Evolutionary conservation across 2,329 filamentous ascomycete species (phyloP), one percentile per base, ranked within the genome.

Genomic region (Teratosphaeria nubilosa): DNA sequence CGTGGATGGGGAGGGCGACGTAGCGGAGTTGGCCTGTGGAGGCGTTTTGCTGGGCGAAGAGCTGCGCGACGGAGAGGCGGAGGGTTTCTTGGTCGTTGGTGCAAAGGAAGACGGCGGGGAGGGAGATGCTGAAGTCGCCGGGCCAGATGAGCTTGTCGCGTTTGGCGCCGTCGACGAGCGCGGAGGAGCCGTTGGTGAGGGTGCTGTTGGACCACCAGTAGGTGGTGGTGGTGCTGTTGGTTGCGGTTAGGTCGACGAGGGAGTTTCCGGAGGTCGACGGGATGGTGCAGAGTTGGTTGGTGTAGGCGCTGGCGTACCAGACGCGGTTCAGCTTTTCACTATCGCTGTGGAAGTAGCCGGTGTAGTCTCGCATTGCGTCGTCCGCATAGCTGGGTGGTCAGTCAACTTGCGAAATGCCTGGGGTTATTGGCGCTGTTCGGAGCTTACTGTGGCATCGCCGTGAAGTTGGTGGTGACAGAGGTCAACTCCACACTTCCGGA

Each of bases 301-400:
- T 73, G 56, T 73, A 73, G 13, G 70, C 72, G 20, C 68, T 79
- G 30, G 76, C 77, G 61, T 82, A 83, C 80, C 80, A 82, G 41
- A 81, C 51, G 5, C 56, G 50, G 31, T 57, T 57, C 4, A 57
- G 56, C 51, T 32, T 24, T 37, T 57, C 56, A 25, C 54, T 51
- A 24, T 57, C 51, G 51, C 22, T 20, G 30, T 70, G 51, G 61
- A 64, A 64, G 61, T 74, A 75, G 25, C 59, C 59, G 22, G 59
- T 58, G 48, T 60, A 60, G 31, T 58, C 59, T 9, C 1, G 73
- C 73, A 61, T 32, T 7, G 65, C 60, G 56, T 75, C 68, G 5
- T 73, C 73, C 4, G 66, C 68, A 60, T 69, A 74, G 57, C 51
- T 53, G 22, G 2, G 22, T 48, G 41, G 9, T 20, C 41, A 2